These are phyloP conservation scores for Adansonia madagascariensis DNA, from an alignment of 441 rosid species.

Conservation along the genomic window DNA sequence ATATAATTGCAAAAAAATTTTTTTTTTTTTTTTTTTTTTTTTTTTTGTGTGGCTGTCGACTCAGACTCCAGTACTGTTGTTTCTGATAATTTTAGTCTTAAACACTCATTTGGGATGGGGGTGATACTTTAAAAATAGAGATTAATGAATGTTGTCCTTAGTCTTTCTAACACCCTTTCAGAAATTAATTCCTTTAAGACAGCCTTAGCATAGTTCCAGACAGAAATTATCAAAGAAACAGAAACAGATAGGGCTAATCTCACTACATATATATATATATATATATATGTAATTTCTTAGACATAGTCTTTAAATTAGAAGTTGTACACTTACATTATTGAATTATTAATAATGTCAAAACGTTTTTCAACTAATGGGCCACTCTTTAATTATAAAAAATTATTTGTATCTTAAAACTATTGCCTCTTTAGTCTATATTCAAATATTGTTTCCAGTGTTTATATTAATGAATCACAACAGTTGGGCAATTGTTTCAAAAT, in stretches of 20 bases:
- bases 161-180: neutral
- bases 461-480: neutral
- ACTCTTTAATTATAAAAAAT: neutral
- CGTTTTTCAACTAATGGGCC: neutral
- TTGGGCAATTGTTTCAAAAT: slow-evolving; percentile 1
- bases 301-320: neutral
- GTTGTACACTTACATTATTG: neutral
- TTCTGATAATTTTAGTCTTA: neutral
- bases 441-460: neutral
- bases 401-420: neutral
- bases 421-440: neutral
- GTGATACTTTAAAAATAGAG: neutral
- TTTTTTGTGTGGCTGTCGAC: neutral
- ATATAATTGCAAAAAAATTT: neutral
- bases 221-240: slow-evolving; percentile 1
- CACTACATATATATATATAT: neutral
- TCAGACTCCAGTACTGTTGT: slow-evolving; percentile 6
- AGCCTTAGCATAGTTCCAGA: slow-evolving; percentile 21
- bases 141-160: slow-evolving; percentile 7
- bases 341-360: neutral
- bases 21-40: neutral
- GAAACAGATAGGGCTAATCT: too few species aligned
- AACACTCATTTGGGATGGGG: slow-evolving; percentile 19
- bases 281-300: neutral
- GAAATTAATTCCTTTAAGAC: neutral